These are phyloP conservation scores for Fomitopsis palustris DNA, from an alignment of 1,284 basidiomycete genomes.

Conservation along the genomic window DNA sequence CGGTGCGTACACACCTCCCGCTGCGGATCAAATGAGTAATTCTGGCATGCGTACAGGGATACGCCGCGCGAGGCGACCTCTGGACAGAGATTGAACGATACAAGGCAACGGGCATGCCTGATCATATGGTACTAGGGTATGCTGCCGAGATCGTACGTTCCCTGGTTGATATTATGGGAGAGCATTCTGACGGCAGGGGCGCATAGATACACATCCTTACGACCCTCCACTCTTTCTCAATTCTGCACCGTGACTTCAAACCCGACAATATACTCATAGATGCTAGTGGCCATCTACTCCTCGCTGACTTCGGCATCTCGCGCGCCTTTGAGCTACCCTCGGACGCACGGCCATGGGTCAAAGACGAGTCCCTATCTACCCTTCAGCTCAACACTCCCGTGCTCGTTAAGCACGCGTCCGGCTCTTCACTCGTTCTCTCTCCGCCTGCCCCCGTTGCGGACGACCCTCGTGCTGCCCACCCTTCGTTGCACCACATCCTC, in stretches of 20 bases:
- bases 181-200: neutral
- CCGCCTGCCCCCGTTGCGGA: neutral
- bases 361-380: neutral
- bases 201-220: slow-evolving; percentile 19
- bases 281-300: slow-evolving; percentile 44
- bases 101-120: slow-evolving; percentile 11
- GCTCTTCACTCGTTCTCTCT: neutral
- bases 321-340: neutral
- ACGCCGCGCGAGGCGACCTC: slow-evolving; percentile 20
- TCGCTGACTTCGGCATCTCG: slow-evolving; percentile 67
- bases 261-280: slow-evolving; percentile 61
- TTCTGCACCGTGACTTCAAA: slow-evolving; percentile 67
- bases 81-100: slow-evolving; percentile 15
- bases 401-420: neutral
- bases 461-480: neutral
- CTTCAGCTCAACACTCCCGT: neutral
- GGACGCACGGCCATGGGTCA: neutral
- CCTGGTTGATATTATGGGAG: slow-evolving; percentile 30
- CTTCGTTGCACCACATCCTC: neutral
- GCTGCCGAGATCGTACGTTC: slow-evolving; percentile 25
- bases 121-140: slow-evolving; percentile 16
- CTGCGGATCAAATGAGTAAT: neutral
- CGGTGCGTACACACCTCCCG: slow-evolving; percentile 13
- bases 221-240: slow-evolving; percentile 47
- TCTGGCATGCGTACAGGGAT: slow-evolving; percentile 16